These are phyloP conservation scores for Pholiota adiposa DNA, from an alignment of 1,284 basidiomycete species.

Conservation along the genomic window DNA sequence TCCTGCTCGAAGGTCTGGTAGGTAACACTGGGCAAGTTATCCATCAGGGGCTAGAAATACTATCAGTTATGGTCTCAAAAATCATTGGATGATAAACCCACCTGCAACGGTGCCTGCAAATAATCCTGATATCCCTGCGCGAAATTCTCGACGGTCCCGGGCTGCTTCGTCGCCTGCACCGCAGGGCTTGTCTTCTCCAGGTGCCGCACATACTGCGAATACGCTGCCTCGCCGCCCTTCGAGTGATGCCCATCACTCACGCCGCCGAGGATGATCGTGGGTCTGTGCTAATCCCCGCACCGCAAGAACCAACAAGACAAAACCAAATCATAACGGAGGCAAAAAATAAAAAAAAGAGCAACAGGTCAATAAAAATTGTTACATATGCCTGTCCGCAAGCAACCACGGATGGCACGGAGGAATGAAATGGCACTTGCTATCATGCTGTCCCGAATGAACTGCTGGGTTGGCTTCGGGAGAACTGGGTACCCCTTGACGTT, in stretches of 20 bases:
- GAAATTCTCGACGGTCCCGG: conserved; percentile 84
- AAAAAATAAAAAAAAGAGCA: not conserved
- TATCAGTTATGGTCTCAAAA: not conserved
- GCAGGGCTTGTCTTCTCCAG: conserved; percentile 77
- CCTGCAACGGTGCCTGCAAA: conserved; percentile 93
- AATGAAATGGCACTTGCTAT: conserved; percentile 58
- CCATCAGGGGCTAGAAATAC: conserved; percentile 84
- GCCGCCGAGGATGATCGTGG: conserved; percentile 81
- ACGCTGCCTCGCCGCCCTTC: conserved; percentile 85
- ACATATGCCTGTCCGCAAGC: not conserved
- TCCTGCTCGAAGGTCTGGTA: conserved; percentile 99
- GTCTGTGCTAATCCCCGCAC: conserved; percentile 62
- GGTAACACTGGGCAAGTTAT: conserved; percentile 92
- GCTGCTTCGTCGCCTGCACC: conserved; percentile 58
- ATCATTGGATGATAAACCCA: conserved; percentile 31
- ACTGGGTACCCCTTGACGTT: conserved; percentile 98
- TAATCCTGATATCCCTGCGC: conserved; percentile 95
- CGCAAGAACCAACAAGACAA: not conserved
- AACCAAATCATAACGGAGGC: no score
- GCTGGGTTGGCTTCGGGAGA: conserved; percentile 89
- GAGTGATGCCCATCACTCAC: conserved; percentile 67
- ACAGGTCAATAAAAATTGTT: not conserved
- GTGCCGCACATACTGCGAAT: conserved; percentile 89
- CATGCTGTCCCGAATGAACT: conserved; percentile 87
- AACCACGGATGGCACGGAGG: conserved; percentile 18